These are phyloP conservation scores for Ophiostoma populinum DNA, from an alignment of 2,329 filamentous ascomycete genomes.

Conservation along the genomic window DNA sequence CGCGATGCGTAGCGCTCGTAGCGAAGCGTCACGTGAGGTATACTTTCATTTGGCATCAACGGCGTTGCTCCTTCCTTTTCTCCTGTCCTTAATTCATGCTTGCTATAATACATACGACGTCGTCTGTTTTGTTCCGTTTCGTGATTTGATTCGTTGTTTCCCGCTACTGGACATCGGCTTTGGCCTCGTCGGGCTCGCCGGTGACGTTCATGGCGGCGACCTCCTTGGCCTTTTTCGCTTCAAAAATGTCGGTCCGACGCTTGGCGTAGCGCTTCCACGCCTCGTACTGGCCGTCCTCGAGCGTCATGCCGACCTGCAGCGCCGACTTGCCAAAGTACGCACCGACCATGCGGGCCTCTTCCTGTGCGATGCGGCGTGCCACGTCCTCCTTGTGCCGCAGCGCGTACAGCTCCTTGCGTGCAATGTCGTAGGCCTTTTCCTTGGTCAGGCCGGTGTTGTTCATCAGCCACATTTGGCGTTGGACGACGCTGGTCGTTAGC, in stretches of 20 bases:
- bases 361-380: slow-evolving; percentile 62
- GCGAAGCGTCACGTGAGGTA: too few relatives aligned
- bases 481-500: slow-evolving; percentile 52
- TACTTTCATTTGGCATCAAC: too few relatives aligned
- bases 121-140: too few relatives aligned
- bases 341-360: slow-evolving; percentile 74
- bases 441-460: slow-evolving; percentile 41
- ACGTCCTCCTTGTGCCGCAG: slow-evolving; percentile 70
- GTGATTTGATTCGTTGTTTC: too few relatives aligned
- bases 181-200: slow-evolving; percentile 1
- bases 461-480: slow-evolving; percentile 79
- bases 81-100: too few relatives aligned
- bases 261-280: slow-evolving; percentile 70
- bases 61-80: too few relatives aligned
- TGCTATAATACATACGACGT: too few relatives aligned
- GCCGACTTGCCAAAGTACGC: slow-evolving; percentile 72
- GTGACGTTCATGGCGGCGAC: slow-evolving; percentile 1
- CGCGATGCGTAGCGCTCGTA: too few relatives aligned
- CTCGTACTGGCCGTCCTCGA: slow-evolving; percentile 69
- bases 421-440: slow-evolving; percentile 64
- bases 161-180: too few relatives aligned
- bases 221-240: slow-evolving; percentile 20
- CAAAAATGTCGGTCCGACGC: slow-evolving; percentile 25
- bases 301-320: slow-evolving; percentile 59
- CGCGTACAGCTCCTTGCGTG: slow-evolving; percentile 79